Base-by-base conservation (phyloP, 2,329 filamentous ascomycete genomes). In the Colletotrichum cereale region DNA sequence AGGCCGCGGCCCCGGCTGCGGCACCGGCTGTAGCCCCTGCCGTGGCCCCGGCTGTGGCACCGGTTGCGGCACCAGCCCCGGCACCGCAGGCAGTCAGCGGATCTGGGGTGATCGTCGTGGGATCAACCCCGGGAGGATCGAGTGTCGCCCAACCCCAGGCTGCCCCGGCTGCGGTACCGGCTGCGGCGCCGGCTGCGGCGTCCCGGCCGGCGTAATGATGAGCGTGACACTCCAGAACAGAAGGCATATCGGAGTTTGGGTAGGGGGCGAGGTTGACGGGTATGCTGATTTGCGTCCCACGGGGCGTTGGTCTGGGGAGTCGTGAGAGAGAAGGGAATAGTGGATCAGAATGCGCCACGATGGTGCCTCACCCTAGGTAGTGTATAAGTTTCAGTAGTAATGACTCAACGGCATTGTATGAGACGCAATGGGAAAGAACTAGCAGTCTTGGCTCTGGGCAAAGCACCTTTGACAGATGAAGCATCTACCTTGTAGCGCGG, bases 81-180 rank as follows among this genome's bases (percentile, higher is more conserved):
- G 40, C 58, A 38, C 40, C 67, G 14, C 44, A 58, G 12, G 65
- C 58, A 6, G 57, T 18, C 52, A 21, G 26, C 10, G 68, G 68
- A 36, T 50, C 56, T 31, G 67, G 67, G 12, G 64, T 71, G 8
- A 42, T 71, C 18, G 12, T 67, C 42, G 50, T 71, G 10, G 63
- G 67, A 26, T 67, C 63, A 21, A 71, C 16, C 34, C 56, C 64
- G 6, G 67, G 67, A 21, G 67, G 67, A 18, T 21, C 50, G 56
- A 29, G 40, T 31, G 66, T 24, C 34, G 44, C 44, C 5, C 64
- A 66, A 18, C n/a, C 53, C n/a, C 53, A 56, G 31, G 31, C 53
- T 11, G 26, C 60, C 42, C 36, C 48, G 40, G 55, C 48, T 44
- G 36, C 48, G 40, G 55, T 40, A 24, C 38, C 24, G 34, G 44